Percentiles rank a stretch among this genome's conserved stretches.
Evolutionary conservation across 2,329 filamentous ascomycete genomes (phyloP).

Genomic region (Aspergillus sp.): DNA sequence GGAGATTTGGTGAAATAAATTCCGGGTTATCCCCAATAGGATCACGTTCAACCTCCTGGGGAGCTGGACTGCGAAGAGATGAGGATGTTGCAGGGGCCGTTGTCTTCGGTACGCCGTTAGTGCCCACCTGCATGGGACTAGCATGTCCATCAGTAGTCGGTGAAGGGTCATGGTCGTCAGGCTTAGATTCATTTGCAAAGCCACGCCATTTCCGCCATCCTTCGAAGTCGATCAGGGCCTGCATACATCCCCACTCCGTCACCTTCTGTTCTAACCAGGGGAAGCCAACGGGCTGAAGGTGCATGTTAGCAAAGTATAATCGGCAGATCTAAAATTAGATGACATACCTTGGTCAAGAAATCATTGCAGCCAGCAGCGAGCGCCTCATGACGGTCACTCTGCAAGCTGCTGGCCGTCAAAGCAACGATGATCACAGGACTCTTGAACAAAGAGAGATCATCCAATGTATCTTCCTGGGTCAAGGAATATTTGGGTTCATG

Average conservation of each 20-base stretch:
- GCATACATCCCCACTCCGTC: slow-evolving; percentile 99
- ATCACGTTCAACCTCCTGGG: too few relatives aligned
- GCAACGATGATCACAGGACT: slow-evolving; percentile 97
- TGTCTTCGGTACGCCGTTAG: slow-evolving; percentile 1
- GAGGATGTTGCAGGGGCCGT: slow-evolving; percentile 1
- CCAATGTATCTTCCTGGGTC: slow-evolving; percentile 32
- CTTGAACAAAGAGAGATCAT: slow-evolving; percentile 65
- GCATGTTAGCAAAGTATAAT: slow-evolving; percentile 4
- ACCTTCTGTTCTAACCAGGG: slow-evolving; percentile 97
- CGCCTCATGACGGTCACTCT: slow-evolving; percentile 92
- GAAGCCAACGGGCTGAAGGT: slow-evolving; percentile 80
- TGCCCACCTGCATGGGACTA: slow-evolving; percentile 24
- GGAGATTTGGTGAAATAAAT: too few relatives aligned
- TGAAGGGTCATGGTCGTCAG: slow-evolving; percentile 19
- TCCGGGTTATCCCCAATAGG: too few relatives aligned
- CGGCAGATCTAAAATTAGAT: not conserved
- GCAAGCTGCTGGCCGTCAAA: slow-evolving; percentile 86
- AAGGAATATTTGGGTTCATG: slow-evolving; percentile 18
- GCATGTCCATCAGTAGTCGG: slow-evolving; percentile 14
- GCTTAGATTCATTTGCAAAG: slow-evolving; percentile 45
- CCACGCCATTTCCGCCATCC: slow-evolving; percentile 98
- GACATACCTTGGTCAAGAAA: slow-evolving; percentile 86
- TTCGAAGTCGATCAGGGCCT: slow-evolving; percentile 96
- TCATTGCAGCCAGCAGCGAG: slow-evolving; percentile 95
- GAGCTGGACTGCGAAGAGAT: not conserved